Percentiles rank a stretch among this genome's conserved stretches.
Evolutionary conservation across 116 monocot species (phyloP).

Genomic region (Posidonia oceanica): DNA sequence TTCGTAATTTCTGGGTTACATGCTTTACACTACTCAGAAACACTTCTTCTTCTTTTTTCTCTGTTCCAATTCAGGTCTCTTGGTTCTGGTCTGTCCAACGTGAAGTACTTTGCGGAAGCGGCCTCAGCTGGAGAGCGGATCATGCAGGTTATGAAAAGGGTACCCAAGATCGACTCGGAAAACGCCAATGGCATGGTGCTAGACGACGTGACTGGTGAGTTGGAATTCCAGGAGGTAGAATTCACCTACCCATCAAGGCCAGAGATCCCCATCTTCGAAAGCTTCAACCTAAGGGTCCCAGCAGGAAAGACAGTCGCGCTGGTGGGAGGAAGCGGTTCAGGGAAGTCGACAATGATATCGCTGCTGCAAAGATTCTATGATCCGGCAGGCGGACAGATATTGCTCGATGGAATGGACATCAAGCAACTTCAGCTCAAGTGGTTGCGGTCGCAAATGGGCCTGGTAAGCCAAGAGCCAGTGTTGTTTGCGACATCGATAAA

Average conservation of each 20-base stretch:
- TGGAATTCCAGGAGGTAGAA: slow-evolving; percentile 47
- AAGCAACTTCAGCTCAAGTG: slow-evolving; percentile 45
- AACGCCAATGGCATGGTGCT: slow-evolving; percentile 34
- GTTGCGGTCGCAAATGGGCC: slow-evolving; percentile 71
- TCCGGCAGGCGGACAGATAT: slow-evolving; percentile 30
- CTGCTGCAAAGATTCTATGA: slow-evolving; percentile 73
- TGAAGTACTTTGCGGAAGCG: slow-evolving; percentile 77
- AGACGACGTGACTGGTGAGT: slow-evolving; percentile 22
- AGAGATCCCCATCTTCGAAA: slow-evolving; percentile 26
- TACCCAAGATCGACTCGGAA: slow-evolving; percentile 64
- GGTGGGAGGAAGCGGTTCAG: slow-evolving; percentile 70
- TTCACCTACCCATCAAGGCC: slow-evolving; percentile 68
- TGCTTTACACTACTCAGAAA: background rate
- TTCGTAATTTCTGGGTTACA: background rate
- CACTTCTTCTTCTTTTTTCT: background rate
- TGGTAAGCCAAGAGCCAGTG: slow-evolving; percentile 79
- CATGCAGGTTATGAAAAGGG: slow-evolving; percentile 37
- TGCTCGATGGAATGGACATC: slow-evolving; percentile 56
- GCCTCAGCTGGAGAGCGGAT: slow-evolving; percentile 50
- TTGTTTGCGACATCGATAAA: slow-evolving; percentile 56
- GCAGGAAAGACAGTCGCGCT: slow-evolving; percentile 53
- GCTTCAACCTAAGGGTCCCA: slow-evolving; percentile 46
- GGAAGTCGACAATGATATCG: slow-evolving; percentile 60
- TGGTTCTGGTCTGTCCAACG: slow-evolving; percentile 55
- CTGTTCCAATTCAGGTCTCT: slow-evolving; percentile 17